Evolutionary conservation across 805 yeast genomes (phyloP).

Genomic region (Wickerhamomyces silvicola): DNA sequence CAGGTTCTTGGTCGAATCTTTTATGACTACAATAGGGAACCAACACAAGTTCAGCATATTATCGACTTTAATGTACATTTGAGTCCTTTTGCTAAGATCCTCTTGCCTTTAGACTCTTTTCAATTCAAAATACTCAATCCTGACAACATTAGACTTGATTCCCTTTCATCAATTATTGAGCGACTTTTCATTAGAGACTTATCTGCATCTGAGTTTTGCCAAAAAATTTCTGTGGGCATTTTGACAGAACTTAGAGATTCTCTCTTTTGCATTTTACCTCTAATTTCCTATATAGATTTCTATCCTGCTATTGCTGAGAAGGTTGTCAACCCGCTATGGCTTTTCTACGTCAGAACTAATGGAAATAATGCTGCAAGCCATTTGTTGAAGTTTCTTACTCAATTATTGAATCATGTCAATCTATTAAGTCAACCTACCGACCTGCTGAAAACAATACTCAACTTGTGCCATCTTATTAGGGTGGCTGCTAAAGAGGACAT

Average conservation of each 20-base stretch:
- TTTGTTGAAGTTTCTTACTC: slow-evolving; percentile 6
- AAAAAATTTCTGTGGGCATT: slow-evolving; percentile 6
- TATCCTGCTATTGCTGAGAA: slow-evolving; percentile 20
- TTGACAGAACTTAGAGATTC: slow-evolving; percentile 1
- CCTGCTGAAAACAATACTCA: slow-evolving; percentile 14
- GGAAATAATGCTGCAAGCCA: slow-evolving; percentile 11
- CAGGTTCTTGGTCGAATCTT: slow-evolving; percentile 34
- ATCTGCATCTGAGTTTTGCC: slow-evolving; percentile 8
- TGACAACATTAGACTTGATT: neutral
- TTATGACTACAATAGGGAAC: slow-evolving; percentile 18
- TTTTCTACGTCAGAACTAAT: slow-evolving; percentile 19
- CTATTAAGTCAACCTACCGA: neutral
- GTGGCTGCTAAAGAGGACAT: slow-evolving; percentile 16
- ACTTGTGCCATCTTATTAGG: slow-evolving; percentile 23
- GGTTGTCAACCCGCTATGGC: slow-evolving; percentile 24
- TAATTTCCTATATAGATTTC: slow-evolving; percentile 6
- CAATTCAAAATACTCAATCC: slow-evolving; percentile 10
- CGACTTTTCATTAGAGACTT: neutral
- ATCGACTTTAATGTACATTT: slow-evolving; percentile 14
- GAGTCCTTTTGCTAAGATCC: neutral
- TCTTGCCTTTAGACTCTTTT: slow-evolving; percentile 13
- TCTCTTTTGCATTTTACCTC: slow-evolving; percentile 1
- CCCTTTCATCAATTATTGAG: slow-evolving; percentile 1
- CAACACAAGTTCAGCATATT: slow-evolving; percentile 6
- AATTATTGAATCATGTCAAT: neutral